These are phyloP conservation scores for Aspergillus fumigatus DNA, from an alignment of 2,329 filamentous ascomycete species.

Conservation along the genomic window DNA sequence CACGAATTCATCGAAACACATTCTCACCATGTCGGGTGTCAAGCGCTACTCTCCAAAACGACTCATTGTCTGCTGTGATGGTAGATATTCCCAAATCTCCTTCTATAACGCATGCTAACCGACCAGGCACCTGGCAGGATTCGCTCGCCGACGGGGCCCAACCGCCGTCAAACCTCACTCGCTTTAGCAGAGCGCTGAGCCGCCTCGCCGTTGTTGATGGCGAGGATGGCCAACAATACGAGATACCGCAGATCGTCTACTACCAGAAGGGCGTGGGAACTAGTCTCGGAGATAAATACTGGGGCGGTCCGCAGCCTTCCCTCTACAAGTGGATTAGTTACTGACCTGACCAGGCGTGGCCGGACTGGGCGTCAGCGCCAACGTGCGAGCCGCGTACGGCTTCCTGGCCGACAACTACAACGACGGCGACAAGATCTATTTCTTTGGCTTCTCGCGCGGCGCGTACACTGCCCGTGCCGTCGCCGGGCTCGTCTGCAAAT, in stretches of 20 bases:
- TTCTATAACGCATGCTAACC: neutral
- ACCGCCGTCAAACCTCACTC: slow-evolving; percentile 38
- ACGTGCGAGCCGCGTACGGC: slow-evolving; percentile 32
- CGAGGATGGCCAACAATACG: slow-evolving; percentile 16
- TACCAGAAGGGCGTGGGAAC: slow-evolving; percentile 41
- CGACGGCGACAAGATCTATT: slow-evolving; percentile 48
- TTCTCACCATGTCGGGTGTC: neutral
- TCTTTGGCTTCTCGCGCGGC: slow-evolving; percentile 47
- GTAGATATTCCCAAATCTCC: slow-evolving; percentile 7
- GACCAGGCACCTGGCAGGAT: slow-evolving; percentile 29
- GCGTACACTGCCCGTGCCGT: slow-evolving; percentile 45
- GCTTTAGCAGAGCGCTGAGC: slow-evolving; percentile 33
- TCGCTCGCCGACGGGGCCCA: slow-evolving; percentile 22
- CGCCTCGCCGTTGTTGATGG: slow-evolving; percentile 22
- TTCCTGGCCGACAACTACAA: slow-evolving; percentile 52
- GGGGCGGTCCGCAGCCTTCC: slow-evolving; percentile 11
- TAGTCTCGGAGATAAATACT: slow-evolving; percentile 15
- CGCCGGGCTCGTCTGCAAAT: slow-evolving; percentile 41
- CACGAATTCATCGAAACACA: neutral
- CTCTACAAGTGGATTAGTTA: neutral
- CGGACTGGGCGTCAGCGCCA: slow-evolving; percentile 19
- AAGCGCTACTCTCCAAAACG: slow-evolving; percentile 16
- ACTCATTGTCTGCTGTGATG: slow-evolving; percentile 35
- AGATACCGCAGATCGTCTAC: slow-evolving; percentile 36
- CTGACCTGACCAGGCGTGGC: slow-evolving; percentile 8